Evolutionary conservation across 768 basidiomycete genomes (phyloP).

Genomic region (Trichaptum fuscoviolaceum): DNA sequence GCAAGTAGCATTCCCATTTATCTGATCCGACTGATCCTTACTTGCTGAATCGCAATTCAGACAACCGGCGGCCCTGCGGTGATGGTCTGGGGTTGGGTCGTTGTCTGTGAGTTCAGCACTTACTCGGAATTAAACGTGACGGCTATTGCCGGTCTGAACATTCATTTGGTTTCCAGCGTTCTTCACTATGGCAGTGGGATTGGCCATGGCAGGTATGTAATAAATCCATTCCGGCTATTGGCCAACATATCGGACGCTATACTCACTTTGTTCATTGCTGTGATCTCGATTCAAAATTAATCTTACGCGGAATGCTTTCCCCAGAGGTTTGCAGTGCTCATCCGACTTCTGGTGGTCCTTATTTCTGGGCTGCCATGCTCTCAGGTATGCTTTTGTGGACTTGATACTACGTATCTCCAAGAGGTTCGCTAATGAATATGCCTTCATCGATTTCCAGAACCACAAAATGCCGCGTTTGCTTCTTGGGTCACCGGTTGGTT

Average conservation of each 20-base stretch:
- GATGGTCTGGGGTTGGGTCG: slow-evolving; percentile 73
- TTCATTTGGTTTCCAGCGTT: slow-evolving; percentile 33
- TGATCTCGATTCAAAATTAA: slow-evolving; percentile 7
- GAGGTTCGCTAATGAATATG: not conserved
- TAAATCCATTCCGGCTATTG: not conserved
- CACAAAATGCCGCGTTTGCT: slow-evolving; percentile 52
- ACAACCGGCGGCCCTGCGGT: slow-evolving; percentile 72
- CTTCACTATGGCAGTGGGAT: slow-evolving; percentile 67
- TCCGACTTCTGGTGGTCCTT: slow-evolving; percentile 70
- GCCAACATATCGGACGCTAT: not conserved
- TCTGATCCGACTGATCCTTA: not conserved
- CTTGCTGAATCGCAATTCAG: slow-evolving; percentile 27
- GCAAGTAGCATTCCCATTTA: slow-evolving; percentile 31
- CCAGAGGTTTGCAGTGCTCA: slow-evolving; percentile 53
- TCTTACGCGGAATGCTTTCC: not conserved
- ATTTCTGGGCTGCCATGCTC: slow-evolving; percentile 80
- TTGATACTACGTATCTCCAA: not conserved
- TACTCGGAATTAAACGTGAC: not conserved
- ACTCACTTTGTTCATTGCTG: slow-evolving; percentile 52
- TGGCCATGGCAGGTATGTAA: slow-evolving; percentile 64
- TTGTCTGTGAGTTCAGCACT: slow-evolving; percentile 42
- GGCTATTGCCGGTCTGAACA: slow-evolving; percentile 5
- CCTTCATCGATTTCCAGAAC: slow-evolving; percentile 25
- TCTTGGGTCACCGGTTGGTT: slow-evolving; percentile 79
- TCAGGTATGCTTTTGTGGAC: slow-evolving; percentile 15